Conservation (phyloP, 768 basidiomycete genomes). For the Panus rudis region DNA sequence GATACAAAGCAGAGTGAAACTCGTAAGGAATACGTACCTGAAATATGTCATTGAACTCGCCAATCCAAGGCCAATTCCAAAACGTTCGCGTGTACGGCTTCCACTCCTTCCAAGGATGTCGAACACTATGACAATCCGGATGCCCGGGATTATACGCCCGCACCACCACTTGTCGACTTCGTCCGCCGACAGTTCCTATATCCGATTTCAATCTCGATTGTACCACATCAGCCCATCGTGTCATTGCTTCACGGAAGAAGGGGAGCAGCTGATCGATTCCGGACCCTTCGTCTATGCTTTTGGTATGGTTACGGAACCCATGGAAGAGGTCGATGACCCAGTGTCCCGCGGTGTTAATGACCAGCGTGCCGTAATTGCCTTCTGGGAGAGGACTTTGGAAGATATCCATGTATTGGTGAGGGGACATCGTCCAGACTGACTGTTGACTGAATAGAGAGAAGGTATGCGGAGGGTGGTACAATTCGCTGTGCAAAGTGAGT, state of each 20-base stretch:
- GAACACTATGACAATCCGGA: conserved; percentile 50
- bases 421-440: conserved; percentile 43
- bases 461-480: conserved; percentile 32
- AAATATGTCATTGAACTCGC: conserved; percentile 50
- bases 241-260: conserved; percentile 55
- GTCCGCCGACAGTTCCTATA: conserved; percentile 15
- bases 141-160: conserved; percentile 60
- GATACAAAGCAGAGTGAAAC: background rate
- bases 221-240: conserved; percentile 44
- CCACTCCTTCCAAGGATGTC: conserved; percentile 39
- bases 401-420: conserved; percentile 43
- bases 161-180: conserved; percentile 39
- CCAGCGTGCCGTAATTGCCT: conserved; percentile 51
- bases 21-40: conserved; percentile 35
- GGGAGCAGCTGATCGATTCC: conserved; percentile 49
- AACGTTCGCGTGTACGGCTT: no score
- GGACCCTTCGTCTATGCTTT: conserved; percentile 33
- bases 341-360: conserved; percentile 61
- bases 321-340: conserved; percentile 59
- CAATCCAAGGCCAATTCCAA: conserved; percentile 64
- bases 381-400: conserved; percentile 42
- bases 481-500: no score
- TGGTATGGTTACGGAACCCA: conserved; percentile 30
- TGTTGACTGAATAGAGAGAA: conserved; percentile 51
- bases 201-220: conserved; percentile 35